Evolutionary conservation across 257 asterid genomes (phyloP), one percentile per base, ranked within the genome.

Genomic region (Rehmannia glutinosa): DNA sequence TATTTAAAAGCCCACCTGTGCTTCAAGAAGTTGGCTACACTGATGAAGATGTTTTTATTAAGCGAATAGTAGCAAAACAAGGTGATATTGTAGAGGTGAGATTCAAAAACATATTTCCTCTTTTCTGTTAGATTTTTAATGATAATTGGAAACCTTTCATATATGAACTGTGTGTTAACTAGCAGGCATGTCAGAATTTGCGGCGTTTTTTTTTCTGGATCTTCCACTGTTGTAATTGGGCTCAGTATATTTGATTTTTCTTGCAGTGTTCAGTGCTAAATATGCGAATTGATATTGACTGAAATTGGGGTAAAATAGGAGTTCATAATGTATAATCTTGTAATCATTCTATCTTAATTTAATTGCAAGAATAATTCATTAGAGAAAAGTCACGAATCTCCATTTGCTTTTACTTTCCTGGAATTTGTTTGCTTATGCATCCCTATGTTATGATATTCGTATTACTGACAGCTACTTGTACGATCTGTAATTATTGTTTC

Each of bases 21-120:
- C 98, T 92, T 68, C 98, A 90, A 83, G 93, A 92, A 69, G 93
- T 86, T 39, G 98, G 98, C 53, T 92, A 87, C 82, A 84, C 95
- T 0, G 96, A 92, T 77, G 96, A 83, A 4, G 97, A 92, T 80
- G 98, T 89, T 42, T 92, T 92, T 50, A 90, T 92, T 36, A 92
- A 92, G 81, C 85, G 97, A 66, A 77, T 92, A 70, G 84, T 92
- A 66, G 98, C 98, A 33, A 92, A 84, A 78, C 96, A 63, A 84
- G 97, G 97, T 61, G 98, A 92, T 68, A 33, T 79, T 7, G 97
- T 92, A 12, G 96, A 92, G 97, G 98, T 92, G 63, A 75, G 82
- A 46, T 59, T 54, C 33, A 4, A 3, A 49, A 52, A 16, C 0
- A 8, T 32, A 16, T 28, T n/a, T 42, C 23, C 23, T 27, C 10